Evolutionary conservation across 441 rosid genomes (phyloP).

Genomic region (Sinapis alba): DNA sequence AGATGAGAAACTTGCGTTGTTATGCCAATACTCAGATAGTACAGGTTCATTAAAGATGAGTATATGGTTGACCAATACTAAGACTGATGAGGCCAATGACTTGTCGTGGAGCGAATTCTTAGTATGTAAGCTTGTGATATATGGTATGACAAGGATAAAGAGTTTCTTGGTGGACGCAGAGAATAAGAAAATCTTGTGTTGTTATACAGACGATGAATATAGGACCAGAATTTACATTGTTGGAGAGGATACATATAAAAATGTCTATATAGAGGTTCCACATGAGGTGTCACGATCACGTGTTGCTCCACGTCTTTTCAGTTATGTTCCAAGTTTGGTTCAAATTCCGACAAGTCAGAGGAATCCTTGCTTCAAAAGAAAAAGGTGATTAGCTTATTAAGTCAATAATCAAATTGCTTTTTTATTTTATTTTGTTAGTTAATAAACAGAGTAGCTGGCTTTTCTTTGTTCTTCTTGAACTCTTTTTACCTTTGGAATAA

Average conservation of each 20-base stretch:
- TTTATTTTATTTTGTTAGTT: too few relatives aligned
- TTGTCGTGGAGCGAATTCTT: not conserved
- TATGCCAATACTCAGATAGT: not conserved
- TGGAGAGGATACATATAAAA: not conserved
- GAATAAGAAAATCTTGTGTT: not conserved
- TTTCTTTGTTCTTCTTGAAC: not conserved
- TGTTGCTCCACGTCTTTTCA: not conserved
- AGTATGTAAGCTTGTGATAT: not conserved
- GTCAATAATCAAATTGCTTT: not conserved
- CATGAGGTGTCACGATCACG: not conserved
- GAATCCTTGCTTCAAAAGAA: not conserved
- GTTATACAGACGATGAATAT: not conserved
- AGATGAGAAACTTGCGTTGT: not conserved
- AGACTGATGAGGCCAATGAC: not conserved
- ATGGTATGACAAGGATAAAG: not conserved
- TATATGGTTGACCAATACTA: not conserved
- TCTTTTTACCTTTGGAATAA: not conserved
- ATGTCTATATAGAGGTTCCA: not conserved
- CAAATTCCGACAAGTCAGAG: not conserved
- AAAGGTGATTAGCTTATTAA: not conserved
- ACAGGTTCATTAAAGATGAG: not conserved
- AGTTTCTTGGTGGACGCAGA: not conserved
- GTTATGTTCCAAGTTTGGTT: slow-evolving; percentile 1
- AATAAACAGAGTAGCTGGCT: not conserved
- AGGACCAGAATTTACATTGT: not conserved